These are phyloP conservation scores for Isoetes taiwanensis DNA, from an alignment of 75 land plant species.

Conservation along the genomic window DNA sequence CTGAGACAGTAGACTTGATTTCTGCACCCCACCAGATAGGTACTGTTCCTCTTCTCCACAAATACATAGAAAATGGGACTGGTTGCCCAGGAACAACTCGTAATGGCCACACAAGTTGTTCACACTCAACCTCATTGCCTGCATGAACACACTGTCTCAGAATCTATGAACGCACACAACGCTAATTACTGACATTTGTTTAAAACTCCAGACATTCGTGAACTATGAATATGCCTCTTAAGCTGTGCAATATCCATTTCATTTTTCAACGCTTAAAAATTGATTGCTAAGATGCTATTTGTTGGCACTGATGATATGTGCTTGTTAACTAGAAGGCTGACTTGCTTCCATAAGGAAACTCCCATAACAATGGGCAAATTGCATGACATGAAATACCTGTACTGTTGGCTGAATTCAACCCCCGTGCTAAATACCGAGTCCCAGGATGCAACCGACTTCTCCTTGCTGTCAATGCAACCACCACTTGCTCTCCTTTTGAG, in stretches of 20 bases:
- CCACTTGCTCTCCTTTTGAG: constrained; percentile 45
- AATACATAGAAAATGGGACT: constrained; percentile 64
- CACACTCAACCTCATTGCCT: constrained; percentile 99
- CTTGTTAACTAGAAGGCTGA: no score
- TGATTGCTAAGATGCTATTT: no score
- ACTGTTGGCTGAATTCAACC: constrained; percentile 78
- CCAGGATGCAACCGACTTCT: constrained; percentile 98
- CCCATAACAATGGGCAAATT: no score
- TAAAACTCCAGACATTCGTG: no score
- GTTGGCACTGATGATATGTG: no score
- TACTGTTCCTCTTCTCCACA: constrained; percentile 95
- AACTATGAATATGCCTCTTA: not conserved
- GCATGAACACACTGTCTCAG: constrained; percentile 1
- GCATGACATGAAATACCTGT: no score
- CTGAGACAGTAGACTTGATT: constrained; percentile 71
- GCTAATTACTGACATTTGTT: no score
- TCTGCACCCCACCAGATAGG: constrained; percentile 99
- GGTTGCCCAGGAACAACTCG: constrained; percentile 25
- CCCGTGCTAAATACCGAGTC: constrained; percentile 93
- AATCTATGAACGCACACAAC: no score
- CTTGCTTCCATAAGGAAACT: no score
- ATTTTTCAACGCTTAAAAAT: no score
- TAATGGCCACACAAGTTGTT: constrained; percentile 83
- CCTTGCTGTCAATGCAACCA: constrained; percentile 72
- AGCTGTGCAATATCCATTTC: no score